Percentiles rank a stretch among this genome's conserved stretches.
Conservation (phyloP, 208 protist genomes). For the Angomonas deanei region DNA sequence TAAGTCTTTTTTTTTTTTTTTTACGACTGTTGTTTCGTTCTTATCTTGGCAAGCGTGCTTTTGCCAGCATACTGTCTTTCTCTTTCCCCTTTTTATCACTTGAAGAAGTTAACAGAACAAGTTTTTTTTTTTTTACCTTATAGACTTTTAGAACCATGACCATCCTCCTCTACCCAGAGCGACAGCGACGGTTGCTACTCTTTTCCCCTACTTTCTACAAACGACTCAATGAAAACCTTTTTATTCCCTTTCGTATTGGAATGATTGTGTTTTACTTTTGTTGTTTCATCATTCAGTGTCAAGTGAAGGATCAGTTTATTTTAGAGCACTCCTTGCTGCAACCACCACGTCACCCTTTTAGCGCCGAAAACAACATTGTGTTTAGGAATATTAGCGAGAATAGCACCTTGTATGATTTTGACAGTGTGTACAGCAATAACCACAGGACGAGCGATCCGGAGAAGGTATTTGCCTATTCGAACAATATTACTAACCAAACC, state of each 20-base stretch:
- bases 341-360: background rate
- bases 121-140: background rate
- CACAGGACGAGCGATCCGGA: background rate
- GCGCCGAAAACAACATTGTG: background rate
- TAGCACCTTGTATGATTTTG: background rate
- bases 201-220: background rate
- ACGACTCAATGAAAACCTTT: slow-evolving; percentile 1
- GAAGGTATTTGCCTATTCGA: background rate
- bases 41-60: background rate
- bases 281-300: background rate
- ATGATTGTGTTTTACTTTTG: slow-evolving; percentile 10
- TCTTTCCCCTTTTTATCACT: background rate
- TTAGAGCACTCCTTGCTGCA: background rate
- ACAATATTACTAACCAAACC: background rate
- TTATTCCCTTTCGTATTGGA: background rate
- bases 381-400: background rate
- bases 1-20: background rate
- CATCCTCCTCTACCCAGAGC: background rate
- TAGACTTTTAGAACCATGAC: background rate
- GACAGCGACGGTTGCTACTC: background rate
- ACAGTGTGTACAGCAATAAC: background rate
- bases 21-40: background rate
- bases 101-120: background rate
- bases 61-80: background rate
- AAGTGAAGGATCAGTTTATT: background rate